Evolutionary conservation across 2,329 filamentous ascomycete genomes (phyloP).

Genomic region (Sarocladiaceae sp.): DNA sequence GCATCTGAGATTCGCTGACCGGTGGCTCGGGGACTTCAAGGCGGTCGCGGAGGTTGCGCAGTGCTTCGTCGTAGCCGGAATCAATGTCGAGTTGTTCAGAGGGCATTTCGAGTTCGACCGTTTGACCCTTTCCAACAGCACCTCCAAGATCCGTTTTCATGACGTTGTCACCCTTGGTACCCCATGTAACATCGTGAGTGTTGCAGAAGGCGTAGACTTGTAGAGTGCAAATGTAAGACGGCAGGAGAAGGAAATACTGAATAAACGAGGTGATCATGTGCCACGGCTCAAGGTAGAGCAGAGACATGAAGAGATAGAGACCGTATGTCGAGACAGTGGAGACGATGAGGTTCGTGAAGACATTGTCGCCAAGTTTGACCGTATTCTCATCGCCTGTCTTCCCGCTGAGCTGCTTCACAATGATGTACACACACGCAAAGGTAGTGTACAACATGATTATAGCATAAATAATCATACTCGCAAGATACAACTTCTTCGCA

Average conservation of each 20-base stretch:
- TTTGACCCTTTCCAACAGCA: constrained; percentile 72
- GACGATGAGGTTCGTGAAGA: constrained; percentile 93
- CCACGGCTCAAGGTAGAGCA: constrained; percentile 97
- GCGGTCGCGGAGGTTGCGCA: constrained; percentile 91
- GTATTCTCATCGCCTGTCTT: constrained; percentile 32
- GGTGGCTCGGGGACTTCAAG: constrained; percentile 68
- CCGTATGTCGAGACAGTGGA: constrained; percentile 86
- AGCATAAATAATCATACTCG: constrained; percentile 83
- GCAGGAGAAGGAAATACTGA: constrained; percentile 91
- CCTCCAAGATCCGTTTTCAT: constrained; percentile 88
- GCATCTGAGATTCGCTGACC: constrained; percentile 72
- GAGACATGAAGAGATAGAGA: constrained; percentile 93
- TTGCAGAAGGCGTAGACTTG: constrained; percentile 99
- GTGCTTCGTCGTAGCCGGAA: constrained; percentile 92
- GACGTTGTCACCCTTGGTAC: constrained; percentile 96
- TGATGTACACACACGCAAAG: constrained; percentile 85
- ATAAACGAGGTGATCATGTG: constrained; percentile 92
- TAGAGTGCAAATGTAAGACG: constrained; percentile 91
- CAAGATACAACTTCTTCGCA: constrained; percentile 83
- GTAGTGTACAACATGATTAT: constrained; percentile 95
- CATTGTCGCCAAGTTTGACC: constrained; percentile 70
- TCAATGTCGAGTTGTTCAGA: constrained; percentile 98
- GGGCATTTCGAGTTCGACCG: constrained; percentile 95
- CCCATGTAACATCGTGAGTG: constrained; percentile 98
- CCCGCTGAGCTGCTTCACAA: constrained; percentile 70